phyloP scores from a whole-genome alignment of 2,329 filamentous ascomycete species.

The Aspergillus melleus region DNA sequence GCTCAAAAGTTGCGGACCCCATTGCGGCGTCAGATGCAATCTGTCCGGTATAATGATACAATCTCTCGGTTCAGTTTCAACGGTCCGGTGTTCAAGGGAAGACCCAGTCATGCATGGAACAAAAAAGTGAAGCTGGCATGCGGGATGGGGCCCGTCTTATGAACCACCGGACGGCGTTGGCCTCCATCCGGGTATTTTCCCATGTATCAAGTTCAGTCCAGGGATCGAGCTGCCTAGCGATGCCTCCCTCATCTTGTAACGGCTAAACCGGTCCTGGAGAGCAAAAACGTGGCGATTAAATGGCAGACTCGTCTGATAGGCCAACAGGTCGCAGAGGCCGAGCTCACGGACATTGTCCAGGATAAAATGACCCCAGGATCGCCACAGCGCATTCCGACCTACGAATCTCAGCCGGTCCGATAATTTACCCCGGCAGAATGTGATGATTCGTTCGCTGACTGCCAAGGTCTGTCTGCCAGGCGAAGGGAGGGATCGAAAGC shows the following conservation, averaged over 20 bases:
- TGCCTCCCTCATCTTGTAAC: not conserved
- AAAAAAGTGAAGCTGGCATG: not conserved
- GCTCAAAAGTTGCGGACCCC: conserved; percentile 14
- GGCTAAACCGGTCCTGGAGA: not conserved
- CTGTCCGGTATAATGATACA: not conserved
- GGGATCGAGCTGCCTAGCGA: not conserved
- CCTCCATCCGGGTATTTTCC: conserved; percentile 10
- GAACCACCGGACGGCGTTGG: not conserved
- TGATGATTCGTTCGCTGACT: not conserved
- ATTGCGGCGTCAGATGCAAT: not conserved
- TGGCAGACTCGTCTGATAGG: not conserved
- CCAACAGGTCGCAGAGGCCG: not conserved
- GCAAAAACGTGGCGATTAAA: not conserved
- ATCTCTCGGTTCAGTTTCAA: not conserved
- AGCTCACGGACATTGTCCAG: not conserved
- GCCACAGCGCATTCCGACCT: not conserved
- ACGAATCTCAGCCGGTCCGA: not conserved
- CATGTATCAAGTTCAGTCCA: not conserved
- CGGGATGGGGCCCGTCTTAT: conserved; percentile 3
- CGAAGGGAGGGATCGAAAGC: not conserved
- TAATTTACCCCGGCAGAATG: not conserved
- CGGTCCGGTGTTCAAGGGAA: not conserved
- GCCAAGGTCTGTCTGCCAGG: not conserved
- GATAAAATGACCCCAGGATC: not conserved
- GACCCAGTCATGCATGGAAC: not conserved